Conservation (phyloP, 1,284 basidiomycete genomes). For the Phlebopus sp. region DNA sequence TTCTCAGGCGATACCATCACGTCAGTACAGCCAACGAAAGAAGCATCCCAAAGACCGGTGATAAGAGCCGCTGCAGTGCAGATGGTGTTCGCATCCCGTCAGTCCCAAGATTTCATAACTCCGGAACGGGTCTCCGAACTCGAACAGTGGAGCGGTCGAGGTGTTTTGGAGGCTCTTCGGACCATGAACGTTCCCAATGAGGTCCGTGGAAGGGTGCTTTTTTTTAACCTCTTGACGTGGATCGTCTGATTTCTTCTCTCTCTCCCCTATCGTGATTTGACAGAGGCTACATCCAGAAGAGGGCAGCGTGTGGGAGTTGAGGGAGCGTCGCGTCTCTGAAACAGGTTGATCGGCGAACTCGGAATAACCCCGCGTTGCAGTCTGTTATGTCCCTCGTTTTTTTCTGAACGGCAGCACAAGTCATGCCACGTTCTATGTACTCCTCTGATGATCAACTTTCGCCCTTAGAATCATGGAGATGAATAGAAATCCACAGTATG, state of each 20-base stretch:
- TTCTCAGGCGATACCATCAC: conserved; percentile 31
- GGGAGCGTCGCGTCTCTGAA: conserved; percentile 10
- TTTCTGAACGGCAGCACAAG: no score
- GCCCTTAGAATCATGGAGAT: no score
- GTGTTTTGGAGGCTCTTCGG: conserved; percentile 48
- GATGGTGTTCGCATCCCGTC: conserved; percentile 81
- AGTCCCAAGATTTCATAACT: conserved; percentile 74
- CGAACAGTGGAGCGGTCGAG: conserved; percentile 65
- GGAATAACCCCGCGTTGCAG: neutral
- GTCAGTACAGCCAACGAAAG: conserved; percentile 24
- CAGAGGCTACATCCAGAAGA: conserved; percentile 37
- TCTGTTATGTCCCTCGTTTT: neutral
- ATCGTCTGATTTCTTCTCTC: conserved; percentile 5
- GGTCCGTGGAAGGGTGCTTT: conserved; percentile 36
- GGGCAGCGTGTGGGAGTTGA: conserved; percentile 39
- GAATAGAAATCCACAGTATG: no score
- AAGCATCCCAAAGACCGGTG: conserved; percentile 30
- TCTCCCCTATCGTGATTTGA: neutral
- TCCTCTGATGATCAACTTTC: no score
- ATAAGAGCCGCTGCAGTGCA: conserved; percentile 78
- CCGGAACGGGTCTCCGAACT: conserved; percentile 61
- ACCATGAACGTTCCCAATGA: conserved; percentile 36
- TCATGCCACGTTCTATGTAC: no score
- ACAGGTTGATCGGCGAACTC: neutral
- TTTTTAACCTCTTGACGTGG: neutral